Base-by-base conservation (phyloP, 2,329 filamentous ascomycete species). In the Hyphodiscus sp. region DNA sequence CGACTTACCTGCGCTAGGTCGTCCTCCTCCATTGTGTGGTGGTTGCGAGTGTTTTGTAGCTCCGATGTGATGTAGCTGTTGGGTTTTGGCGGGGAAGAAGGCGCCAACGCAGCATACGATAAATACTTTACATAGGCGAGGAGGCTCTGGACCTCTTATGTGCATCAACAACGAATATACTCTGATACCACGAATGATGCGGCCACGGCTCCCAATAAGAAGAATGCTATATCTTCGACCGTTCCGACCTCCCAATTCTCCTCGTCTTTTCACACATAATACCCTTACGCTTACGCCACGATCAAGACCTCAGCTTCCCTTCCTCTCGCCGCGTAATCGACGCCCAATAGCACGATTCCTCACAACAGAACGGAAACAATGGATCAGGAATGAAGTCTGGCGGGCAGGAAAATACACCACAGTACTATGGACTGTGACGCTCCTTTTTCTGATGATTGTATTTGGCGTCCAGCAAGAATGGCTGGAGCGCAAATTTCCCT, bases 401-500 rank as follows among this genome's bases (percentile, higher is more conserved):
- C 76, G 87, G 29, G 85, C 84, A 42, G 73, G 84, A 30, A 88
- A 87, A 60, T 89, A 82, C 68, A 84, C 79, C 0, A 63, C 78
- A n/a, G 76, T 81, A 26, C 69, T 88, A 42, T 91, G 84, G 77
- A 78, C 82, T 15, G 78, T 84, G 42, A 69, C 83, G 8, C 72
- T 78, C 45, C 78, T 86, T 55, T 70, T 83, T 43, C 73, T 81
- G 41, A 73, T 87, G 10, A 80, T 84, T 41, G 78, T 79, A 59
- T 81, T 83, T 58, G 85, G 85, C 16, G 67, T 90, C 38, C 77
- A 86, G 65, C 85, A 91, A 64, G 89, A 95, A 69, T 74, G 78
- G 56, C 75, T 89, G 45, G 91, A 96, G 71, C 79, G 85, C 47
- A 75, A 80, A 50, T 89, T 85, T 67, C 91, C 91, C 0, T 91